Evolutionary conservation across 805 yeast genomes (phyloP), one percentile per base, ranked within the genome.

Genomic region (Candida broadrunensis): DNA sequence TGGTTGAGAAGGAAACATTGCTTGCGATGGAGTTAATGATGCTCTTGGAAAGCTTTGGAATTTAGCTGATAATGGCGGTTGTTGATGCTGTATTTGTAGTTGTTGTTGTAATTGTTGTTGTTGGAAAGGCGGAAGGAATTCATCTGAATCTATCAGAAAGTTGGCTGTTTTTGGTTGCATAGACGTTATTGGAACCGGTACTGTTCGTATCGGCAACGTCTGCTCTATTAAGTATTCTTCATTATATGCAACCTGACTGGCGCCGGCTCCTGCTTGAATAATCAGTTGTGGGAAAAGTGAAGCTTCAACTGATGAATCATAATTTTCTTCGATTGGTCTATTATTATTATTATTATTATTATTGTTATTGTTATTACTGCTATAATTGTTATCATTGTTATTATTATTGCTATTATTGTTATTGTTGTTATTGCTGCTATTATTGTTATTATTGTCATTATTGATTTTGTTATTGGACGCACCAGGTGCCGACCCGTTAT

Each of bases 151-250:
- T 7, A 9, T 7, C 24, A 21, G 6, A 7, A 21, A n/a, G n/a
- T n/a, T n/a, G 6, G 24, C 24, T 21, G 24, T 7, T 21, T 6
- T 8, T 29, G 48, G 35, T 27, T 34, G 41, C 16, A 35, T 25
- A 2, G 42, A 43, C 2, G 51, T 37, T 25, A 46, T 38, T 13
- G 53, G 48, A 6, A 53, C 18, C 6, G 67, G 63, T n/a, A n/a
- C n/a, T 3, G 65, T 72, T 23, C 69, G 67, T 41, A 68, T 59
- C 0, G 77, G 76, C 20, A 65, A 67, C 0, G 81, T 70, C 47
- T 76, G 80, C 46, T 77, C 80, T 31, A 76, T 73, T 35, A 77
- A 51, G 38, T 73, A 70, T 39, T 74, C 78, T 35, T 73, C 78
- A 43, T 66, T 70, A 45, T 61, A 63, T 17, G 61, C 65, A 34